phyloP scores from a whole-genome alignment of 2,329 filamentous ascomycete species.

The Gnomoniopsis sp. region DNA sequence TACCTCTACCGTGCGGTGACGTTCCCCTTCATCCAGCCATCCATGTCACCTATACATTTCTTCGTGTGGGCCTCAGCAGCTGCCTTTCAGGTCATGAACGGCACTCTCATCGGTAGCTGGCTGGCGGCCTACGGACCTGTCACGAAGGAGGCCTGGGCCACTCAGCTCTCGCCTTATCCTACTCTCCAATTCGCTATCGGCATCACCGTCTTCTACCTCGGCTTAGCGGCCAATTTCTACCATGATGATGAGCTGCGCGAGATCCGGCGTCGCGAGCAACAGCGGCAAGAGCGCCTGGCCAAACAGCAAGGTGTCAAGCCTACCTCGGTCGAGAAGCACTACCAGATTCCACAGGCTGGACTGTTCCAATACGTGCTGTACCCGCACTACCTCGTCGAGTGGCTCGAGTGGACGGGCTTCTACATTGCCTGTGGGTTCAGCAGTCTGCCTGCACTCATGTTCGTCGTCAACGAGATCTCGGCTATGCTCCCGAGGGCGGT shows the following conservation, averaged over 20 bases:
- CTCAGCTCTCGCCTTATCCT: slow-evolving; percentile 33
- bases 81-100: slow-evolving; percentile 78
- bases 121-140: slow-evolving; percentile 76
- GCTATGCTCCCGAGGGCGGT: slow-evolving; percentile 87
- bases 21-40: slow-evolving; percentile 78
- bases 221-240: slow-evolving; percentile 76
- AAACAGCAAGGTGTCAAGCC: slow-evolving; percentile 29
- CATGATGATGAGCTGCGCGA: slow-evolving; percentile 88
- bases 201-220: slow-evolving; percentile 70
- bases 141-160: slow-evolving; percentile 48
- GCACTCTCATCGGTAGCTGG: slow-evolving; percentile 73
- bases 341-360: slow-evolving; percentile 79
- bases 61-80: slow-evolving; percentile 63
- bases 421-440: slow-evolving; percentile 68
- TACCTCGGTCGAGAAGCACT: slow-evolving; percentile 69
- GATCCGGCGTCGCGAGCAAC: slow-evolving; percentile 69
- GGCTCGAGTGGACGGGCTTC: slow-evolving; percentile 93
- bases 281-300: slow-evolving; percentile 48
- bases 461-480: slow-evolving; percentile 82
- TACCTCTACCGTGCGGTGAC: slow-evolving; percentile 88
- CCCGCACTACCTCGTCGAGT: slow-evolving; percentile 94
- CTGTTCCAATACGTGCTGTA: slow-evolving; percentile 81
- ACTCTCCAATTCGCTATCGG: slow-evolving; percentile 56
- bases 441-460: slow-evolving; percentile 73
- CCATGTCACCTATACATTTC: slow-evolving; percentile 85